Percentiles rank a stretch among this genome's conserved stretches.
Evolutionary conservation across 164 flowering plant genomes (phyloP).

Genomic region (Tetracentron sinense): DNA sequence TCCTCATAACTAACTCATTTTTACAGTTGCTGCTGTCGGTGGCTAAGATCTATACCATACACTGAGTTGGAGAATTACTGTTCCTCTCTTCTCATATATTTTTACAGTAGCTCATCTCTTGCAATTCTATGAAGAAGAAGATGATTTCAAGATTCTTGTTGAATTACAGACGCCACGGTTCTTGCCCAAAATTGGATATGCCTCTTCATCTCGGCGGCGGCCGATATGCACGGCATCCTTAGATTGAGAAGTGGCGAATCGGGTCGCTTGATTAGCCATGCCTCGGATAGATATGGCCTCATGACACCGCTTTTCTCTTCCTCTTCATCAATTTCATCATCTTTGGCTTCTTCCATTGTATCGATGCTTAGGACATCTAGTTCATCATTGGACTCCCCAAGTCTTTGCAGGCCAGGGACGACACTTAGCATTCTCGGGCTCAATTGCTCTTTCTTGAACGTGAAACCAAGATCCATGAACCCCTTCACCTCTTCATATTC

Average conservation of each 20-base stretch:
- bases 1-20: background rate
- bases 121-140: background rate
- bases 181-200: constrained; percentile 60
- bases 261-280: constrained; percentile 57
- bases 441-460: constrained; percentile 42
- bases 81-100: too few species aligned
- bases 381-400: constrained; percentile 2
- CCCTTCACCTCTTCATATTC: constrained; percentile 71
- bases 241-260: constrained; percentile 51
- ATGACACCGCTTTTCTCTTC: constrained; percentile 13
- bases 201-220: constrained; percentile 51
- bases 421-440: constrained; percentile 41
- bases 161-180: constrained; percentile 46
- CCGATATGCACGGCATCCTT: constrained; percentile 29
- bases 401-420: constrained; percentile 56
- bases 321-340: constrained; percentile 7
- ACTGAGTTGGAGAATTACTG: too few species aligned
- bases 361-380: background rate
- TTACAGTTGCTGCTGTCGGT: constrained; percentile 1
- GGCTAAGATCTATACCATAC: background rate
- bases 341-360: background rate
- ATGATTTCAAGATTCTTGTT: constrained; percentile 26
- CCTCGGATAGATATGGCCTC: constrained; percentile 69
- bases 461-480: constrained; percentile 70
- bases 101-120: background rate